Base-by-base conservation (phyloP, 2,329 filamentous ascomycete species). In the Chalaropsis thielavioides region DNA sequence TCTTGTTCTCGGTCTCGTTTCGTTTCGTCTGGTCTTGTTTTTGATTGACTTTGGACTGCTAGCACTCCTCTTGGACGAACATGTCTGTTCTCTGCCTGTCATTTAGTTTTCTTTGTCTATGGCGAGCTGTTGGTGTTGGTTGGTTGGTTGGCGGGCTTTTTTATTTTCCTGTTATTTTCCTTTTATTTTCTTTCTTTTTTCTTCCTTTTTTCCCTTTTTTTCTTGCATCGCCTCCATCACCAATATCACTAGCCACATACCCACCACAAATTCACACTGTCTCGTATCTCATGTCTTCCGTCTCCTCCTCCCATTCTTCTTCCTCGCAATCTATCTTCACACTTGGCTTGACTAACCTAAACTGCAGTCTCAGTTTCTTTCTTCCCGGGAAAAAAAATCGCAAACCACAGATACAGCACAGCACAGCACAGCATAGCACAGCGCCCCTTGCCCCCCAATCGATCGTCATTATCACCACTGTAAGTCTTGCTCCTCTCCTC, bases 21-120 rank as follows among this genome's bases (percentile, higher is more conserved):
- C 64, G 62, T 66, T 66, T 66, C 58, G 59, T 65, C 60, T 65
- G 64, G 51, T 56, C 27, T 49, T 35, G 58, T 51, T 24, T 49
- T 35, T 61, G 58, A 44, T 44, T 61, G 64, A n/a, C 64, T 65
- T 60, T 41, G 40, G 43, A 19, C 24, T n/a, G 31, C 27, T 15
- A 17, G 35, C 5, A 65, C 54, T 61, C 44, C 54, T 27, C 54
- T 58, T 35, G 27, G 27, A 35, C 54, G n/a, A 58, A n/a, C 35
- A 58, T 38, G 27, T 58, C 54, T 58, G 54, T 58, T 58, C 54
- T n/a, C 54, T 31, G 46, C 17, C 54, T 58, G 24, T 10, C 15
- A n/a, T 31, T 38, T 35, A 7, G 31, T 10, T 56, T 56, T 35
- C 24, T 19, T 19, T 51, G 46, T 51, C 46, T 24, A 22, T 51